These are phyloP conservation scores for Mycosphaerella sp. DNA, from an alignment of 2,329 filamentous ascomycete genomes.

Conservation along the genomic window DNA sequence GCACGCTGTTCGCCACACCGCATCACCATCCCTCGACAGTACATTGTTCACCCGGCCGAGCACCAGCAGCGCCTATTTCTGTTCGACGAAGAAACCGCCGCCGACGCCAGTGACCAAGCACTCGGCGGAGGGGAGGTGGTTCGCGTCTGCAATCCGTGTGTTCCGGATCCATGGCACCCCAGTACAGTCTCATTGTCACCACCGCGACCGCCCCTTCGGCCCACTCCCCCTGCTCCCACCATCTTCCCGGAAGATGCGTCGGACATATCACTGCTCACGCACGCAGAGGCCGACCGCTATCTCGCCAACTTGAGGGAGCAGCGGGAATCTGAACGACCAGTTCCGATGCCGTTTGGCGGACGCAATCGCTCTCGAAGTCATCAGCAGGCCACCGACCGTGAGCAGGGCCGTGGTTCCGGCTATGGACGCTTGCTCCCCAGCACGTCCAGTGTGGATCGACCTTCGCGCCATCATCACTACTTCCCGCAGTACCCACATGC, in stretches of 20 bases:
- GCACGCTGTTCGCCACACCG: slow-evolving; percentile 84
- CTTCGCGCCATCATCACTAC: background rate
- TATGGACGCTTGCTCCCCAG: slow-evolving; percentile 1
- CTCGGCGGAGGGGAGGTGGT: slow-evolving; percentile 62
- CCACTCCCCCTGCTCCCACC: background rate
- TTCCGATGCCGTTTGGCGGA: slow-evolving; percentile 2
- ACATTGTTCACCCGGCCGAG: slow-evolving; percentile 72
- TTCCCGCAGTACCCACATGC: background rate
- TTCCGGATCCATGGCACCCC: slow-evolving; percentile 52
- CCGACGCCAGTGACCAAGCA: slow-evolving; percentile 39
- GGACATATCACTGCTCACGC: background rate
- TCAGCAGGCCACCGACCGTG: slow-evolving; percentile 1
- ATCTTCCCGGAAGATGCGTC: background rate
- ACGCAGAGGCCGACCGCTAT: background rate
- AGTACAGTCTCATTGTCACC: slow-evolving; percentile 1
- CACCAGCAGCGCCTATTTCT: slow-evolving; percentile 1
- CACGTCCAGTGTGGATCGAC: slow-evolving; percentile 1
- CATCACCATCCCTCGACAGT: slow-evolving; percentile 90
- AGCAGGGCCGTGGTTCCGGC: slow-evolving; percentile 1
- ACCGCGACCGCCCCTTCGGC: background rate
- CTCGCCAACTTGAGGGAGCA: background rate
- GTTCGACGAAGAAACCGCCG: slow-evolving; percentile 12
- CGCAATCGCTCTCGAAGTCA: slow-evolving; percentile 8
- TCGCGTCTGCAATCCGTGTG: slow-evolving; percentile 65
- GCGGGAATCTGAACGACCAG: slow-evolving; percentile 3